Evolutionary conservation across 208 protist species (phyloP), one percentile per base, ranked within the genome.

Genomic region (Crithidia mellificae): DNA sequence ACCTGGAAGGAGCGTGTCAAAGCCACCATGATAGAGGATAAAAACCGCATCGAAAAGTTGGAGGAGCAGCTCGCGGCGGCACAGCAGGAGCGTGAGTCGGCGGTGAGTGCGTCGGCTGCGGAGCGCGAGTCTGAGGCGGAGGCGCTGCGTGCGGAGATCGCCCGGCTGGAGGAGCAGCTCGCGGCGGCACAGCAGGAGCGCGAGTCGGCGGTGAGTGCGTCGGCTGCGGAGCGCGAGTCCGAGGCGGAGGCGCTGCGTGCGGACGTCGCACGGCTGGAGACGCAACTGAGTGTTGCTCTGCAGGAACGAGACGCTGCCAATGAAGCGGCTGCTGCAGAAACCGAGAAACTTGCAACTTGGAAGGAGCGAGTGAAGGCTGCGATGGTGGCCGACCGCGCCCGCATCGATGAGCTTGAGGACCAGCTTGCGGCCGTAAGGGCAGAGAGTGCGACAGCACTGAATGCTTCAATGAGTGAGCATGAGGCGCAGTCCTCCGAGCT

Each of bases 1-100:
- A 49, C 52, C 27, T 88, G 82, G 78, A 76, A 80, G 57, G 78
- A 80, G 29, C 74, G 69, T 2, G 67, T 74, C 3, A 77, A 72
- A 27, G 39, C 49, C 0, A 63, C 71, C n/a, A 68, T 78, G 69
- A 39, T 64, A 29, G 69, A 49, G 17, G 68, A 84, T 34, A 68
- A 68, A 55, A 53, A 62, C 24, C 72, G 78, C 34, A 80, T 82
- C 27, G 36, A 57, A 22, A 54, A 79, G 1, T 67, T 85, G 24
- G 65, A 82, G 41, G 29, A 47, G 55, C 59, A 76, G 59, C 54
- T 68, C 12, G 44, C 61, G 15, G 20, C 64, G 1, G 38, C 38
- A 20, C 50, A 62, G 52, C 38, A 52, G 52, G 38, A 59, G 39
- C 51, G 36, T 25, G 50, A 61, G 36, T 15, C 62, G 17, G 66